A percentile compares a stretch with the other conserved stretches of the same genome.
Evolutionary conservation across 2,329 filamentous ascomycete genomes (phyloP).

Genomic region (Chaetomiaceae sp.): DNA sequence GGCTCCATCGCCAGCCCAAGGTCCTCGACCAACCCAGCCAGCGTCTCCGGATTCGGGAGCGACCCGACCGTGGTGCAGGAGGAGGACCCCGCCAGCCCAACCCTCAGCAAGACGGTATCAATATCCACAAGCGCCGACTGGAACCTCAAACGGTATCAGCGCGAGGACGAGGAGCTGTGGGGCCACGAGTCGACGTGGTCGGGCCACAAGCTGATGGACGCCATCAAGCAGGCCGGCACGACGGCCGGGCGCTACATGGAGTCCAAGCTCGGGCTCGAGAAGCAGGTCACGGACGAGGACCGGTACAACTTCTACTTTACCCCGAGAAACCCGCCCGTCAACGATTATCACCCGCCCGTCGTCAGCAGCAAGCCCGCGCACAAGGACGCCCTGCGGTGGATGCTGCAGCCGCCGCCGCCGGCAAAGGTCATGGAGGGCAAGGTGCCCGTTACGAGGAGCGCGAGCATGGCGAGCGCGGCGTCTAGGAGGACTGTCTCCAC

Average conservation of each 20-base stretch:
- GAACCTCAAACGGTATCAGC: conserved; percentile 76
- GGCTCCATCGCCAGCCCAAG: conserved; percentile 22
- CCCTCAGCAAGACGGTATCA: conserved; percentile 34
- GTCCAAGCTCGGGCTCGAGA: conserved; percentile 50
- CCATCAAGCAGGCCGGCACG: conserved; percentile 54
- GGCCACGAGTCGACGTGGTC: conserved; percentile 55
- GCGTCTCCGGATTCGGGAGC: conserved; percentile 31
- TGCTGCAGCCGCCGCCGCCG: conserved; percentile 87
- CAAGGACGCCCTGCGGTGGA: conserved; percentile 75
- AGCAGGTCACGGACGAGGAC: conserved; percentile 45
- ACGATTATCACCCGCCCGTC: conserved; percentile 81
- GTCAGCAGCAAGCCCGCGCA: conserved; percentile 69
- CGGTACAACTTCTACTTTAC: conserved; percentile 58
- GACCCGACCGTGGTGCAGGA: conserved; percentile 46
- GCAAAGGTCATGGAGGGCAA: conserved; percentile 90
- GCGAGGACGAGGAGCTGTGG: conserved; percentile 86
- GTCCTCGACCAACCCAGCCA: conserved; percentile 29
- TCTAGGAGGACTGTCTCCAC: conserved; percentile 41
- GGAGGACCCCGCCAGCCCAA: conserved; percentile 41
- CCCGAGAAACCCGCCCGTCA: conserved; percentile 66
- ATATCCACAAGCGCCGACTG: conserved; percentile 52
- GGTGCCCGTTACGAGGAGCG: conserved; percentile 61
- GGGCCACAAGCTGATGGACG: conserved; percentile 54
- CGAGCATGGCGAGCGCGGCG: conserved; percentile 51
- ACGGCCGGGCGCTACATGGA: conserved; percentile 53